These are phyloP conservation scores for Ceratobasidium sp. DNA, from an alignment of 1,284 basidiomycete species.

Conservation along the genomic window DNA sequence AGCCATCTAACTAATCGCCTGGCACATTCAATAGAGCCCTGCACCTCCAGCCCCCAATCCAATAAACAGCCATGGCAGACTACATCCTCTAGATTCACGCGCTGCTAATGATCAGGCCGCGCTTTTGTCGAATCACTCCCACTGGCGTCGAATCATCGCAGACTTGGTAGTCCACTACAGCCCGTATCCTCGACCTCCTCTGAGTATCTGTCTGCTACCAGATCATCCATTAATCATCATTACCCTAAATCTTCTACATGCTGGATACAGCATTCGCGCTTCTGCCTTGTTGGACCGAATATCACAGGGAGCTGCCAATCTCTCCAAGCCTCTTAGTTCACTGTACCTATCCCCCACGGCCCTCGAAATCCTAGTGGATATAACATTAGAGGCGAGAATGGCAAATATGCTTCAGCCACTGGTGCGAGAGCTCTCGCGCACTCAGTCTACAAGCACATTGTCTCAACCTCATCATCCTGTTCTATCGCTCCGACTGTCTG, in stretches of 20 bases:
- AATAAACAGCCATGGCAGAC: background rate
- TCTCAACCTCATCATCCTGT: background rate
- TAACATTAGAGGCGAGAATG: background rate
- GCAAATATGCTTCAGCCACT: background rate
- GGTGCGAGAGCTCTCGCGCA: conserved; percentile 28
- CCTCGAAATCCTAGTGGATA: conserved; percentile 17
- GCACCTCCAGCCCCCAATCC: background rate
- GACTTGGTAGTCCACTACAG: conserved; percentile 8
- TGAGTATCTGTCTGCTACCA: conserved; percentile 24
- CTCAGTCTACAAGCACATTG: conserved; percentile 13
- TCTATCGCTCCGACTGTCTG: background rate
- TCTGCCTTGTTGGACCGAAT: conserved; percentile 17
- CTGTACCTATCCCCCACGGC: conserved; percentile 27
- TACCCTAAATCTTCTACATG: conserved; percentile 5
- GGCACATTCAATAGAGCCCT: background rate
- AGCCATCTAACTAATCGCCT: background rate
- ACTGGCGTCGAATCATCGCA: conserved; percentile 1
- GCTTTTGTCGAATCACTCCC: background rate
- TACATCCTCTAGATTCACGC: background rate
- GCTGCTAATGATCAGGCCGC: background rate
- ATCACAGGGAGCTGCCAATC: background rate
- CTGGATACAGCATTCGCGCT: background rate
- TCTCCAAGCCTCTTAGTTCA: background rate
- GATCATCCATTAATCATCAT: conserved; percentile 18
- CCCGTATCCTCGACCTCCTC: conserved; percentile 1